Evolutionary conservation across 306 rosid genomes (phyloP), one percentile per base, ranked within the genome.

Genomic region (Cyamopsis tetragonoloba): DNA sequence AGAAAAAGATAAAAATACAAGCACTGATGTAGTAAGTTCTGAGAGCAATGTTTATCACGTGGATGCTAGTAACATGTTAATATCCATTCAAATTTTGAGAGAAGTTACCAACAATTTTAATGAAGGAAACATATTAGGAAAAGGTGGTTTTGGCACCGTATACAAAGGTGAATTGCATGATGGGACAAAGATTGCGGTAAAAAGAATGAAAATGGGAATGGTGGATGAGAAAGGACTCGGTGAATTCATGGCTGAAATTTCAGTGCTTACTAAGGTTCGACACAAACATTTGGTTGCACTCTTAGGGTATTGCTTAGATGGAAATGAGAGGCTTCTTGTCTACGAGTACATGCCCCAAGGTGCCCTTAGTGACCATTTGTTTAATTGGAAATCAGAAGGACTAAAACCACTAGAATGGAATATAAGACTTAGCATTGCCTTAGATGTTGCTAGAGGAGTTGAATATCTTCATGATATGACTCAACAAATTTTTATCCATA

Each of bases 391-490:
- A 58, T 69, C 58, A 5, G 83, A 78, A 75, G 90, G 83, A 19
- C 7, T 78, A 67, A 75, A 85, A 70, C 96, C 97, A 10, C 68
- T 93, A 24, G 90, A 88, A 43, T 93, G 99, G 97, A 86, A 78
- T 30, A 81, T 85, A 58, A 88, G 99, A 63, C 77, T 93, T 56
- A 65, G 32, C 62, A 83, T 93, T 79, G 97, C 88, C 14, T 83
- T 93, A 78, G 99, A 93, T 80, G 96, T 93, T 47, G 99, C 97
- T 10, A 82, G 97, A 60, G 99, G 92, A 27, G 95, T 93, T 50
- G 89, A 93, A 73, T 93, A 93, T 73, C 87, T 93, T 19, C 99
- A 93, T 32, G 62, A 84, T 57, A 77, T 93, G 54, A 89, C 97
- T 13, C 86, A 87, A 41, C 96, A 86, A 56, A 93, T 68, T 62